Evolutionary conservation across 2,329 filamentous ascomycete genomes (phyloP).

Genomic region (Aureobasidium vineae): DNA sequence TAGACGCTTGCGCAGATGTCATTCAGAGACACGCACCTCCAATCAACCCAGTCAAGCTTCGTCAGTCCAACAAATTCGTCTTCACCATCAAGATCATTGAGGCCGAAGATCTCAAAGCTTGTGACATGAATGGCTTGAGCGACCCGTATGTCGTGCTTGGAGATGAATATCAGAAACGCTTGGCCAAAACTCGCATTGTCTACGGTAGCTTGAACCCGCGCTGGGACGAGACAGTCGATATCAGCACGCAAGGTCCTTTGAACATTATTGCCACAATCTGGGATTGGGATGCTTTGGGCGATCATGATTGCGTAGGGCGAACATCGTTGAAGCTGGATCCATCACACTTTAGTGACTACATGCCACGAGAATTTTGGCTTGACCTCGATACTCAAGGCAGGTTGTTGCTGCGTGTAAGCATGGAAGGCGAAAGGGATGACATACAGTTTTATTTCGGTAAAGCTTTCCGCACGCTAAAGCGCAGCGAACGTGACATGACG

Average conservation of each 20-base stretch:
- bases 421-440: constrained; percentile 98
- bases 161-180: constrained; percentile 95
- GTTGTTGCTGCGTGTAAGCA: constrained; percentile 84
- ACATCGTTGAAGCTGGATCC: constrained; percentile 98
- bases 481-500: constrained; percentile 97
- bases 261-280: constrained; percentile 97
- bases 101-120: constrained; percentile 96
- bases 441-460: constrained; percentile 99
- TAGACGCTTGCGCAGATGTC: constrained; percentile 82
- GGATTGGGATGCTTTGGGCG: constrained; percentile 97
- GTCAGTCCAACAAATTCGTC: constrained; percentile 76
- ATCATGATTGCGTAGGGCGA: constrained; percentile 94
- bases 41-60: constrained; percentile 59
- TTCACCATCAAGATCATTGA: constrained; percentile 99
- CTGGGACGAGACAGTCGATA: constrained; percentile 97
- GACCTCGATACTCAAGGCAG: constrained; percentile 94
- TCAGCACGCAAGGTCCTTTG: constrained; percentile 84
- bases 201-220: constrained; percentile 87
- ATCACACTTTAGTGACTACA: constrained; percentile 92
- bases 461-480: constrained; percentile 90
- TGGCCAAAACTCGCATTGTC: constrained; percentile 91
- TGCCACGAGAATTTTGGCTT: constrained; percentile 96
- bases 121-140: constrained; percentile 88
- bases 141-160: constrained; percentile 97
- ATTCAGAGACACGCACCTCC: constrained; percentile 73